Conservation (phyloP, 2,329 filamentous ascomycete genomes). For the Fonsecaea erecta region DNA sequence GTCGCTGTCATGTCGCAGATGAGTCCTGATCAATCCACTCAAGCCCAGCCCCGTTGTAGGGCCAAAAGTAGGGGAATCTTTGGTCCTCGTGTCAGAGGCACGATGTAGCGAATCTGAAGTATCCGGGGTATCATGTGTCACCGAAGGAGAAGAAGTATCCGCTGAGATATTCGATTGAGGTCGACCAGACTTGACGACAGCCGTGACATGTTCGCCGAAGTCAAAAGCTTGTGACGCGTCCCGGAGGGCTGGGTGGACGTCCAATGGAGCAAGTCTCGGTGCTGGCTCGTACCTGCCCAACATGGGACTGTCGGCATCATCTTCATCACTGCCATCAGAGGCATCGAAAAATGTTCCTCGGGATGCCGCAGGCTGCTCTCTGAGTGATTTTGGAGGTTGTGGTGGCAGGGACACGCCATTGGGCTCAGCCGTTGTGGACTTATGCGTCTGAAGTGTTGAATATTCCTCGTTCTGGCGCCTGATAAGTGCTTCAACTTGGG, state of each 20-base stretch:
- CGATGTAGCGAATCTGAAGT: slow-evolving; percentile 28
- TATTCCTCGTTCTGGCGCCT: slow-evolving; percentile 36
- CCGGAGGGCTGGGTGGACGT: slow-evolving; percentile 46
- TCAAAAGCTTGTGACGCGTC: slow-evolving; percentile 40
- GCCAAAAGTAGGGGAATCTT: slow-evolving; percentile 80
- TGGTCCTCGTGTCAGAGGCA: slow-evolving; percentile 29
- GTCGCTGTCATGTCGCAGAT: slow-evolving; percentile 80
- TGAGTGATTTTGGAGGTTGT: slow-evolving; percentile 1
- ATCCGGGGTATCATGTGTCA: slow-evolving; percentile 27
- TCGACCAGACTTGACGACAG: slow-evolving; percentile 3
- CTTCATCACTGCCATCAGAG: slow-evolving; percentile 44
- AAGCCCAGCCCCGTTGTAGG: slow-evolving; percentile 64
- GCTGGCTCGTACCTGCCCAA: slow-evolving; percentile 27
- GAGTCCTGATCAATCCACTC: slow-evolving; percentile 80
- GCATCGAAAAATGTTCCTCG: slow-evolving; percentile 35
- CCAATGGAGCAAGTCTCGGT: slow-evolving; percentile 39
- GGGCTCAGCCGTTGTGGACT: background rate
- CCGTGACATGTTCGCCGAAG: slow-evolving; percentile 23
- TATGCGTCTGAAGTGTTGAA: slow-evolving; percentile 25
- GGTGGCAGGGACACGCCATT: background rate
- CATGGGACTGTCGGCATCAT: slow-evolving; percentile 41
- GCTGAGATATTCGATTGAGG: slow-evolving; percentile 26
- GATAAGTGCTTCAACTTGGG: slow-evolving; percentile 35
- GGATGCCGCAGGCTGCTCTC: slow-evolving; percentile 25
- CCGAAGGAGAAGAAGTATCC: slow-evolving; percentile 26